Evolutionary conservation across 2,329 filamentous ascomycete species (phyloP), one percentile per base, ranked within the genome.

Genomic region (Fusarium musae): DNA sequence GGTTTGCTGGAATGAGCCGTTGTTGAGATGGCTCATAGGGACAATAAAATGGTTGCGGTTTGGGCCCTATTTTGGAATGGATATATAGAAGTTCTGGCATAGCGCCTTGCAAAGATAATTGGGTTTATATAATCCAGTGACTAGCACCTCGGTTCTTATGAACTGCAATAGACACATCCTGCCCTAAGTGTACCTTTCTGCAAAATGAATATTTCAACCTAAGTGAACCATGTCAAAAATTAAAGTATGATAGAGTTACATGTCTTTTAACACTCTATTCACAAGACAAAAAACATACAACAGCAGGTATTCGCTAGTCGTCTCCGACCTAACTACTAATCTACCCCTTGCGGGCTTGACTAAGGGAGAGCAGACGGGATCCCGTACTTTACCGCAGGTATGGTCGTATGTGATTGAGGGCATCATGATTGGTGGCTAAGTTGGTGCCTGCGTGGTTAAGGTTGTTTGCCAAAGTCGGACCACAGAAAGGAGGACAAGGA

Each of bases 301-400:
- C 59, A 61, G 59, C 37, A 40, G 59, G 57, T 49, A 59, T 59
- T 59, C 56, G 56, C 56, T 59, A 34, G 56, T 59, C 56, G 56
- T 59, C 56, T 50, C 56, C 56, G 56, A 59, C 57, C 34, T 23
- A 61, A 57, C 59, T 57, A 61, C 59, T 61, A 56, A 61, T 61
- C 59, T 12, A n/a, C 49, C 59, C 59, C 59, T 61, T 61, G 30
- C 59, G 37, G 37, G 23, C 59, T 61, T 57, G 37, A 56, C 47
- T 57, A 61, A 34, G 59, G 59, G 59, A 61, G 49, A 61, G 59
- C 49, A 17, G 59, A 61, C 59, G 59, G 59, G 59, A 57, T 61
- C 59, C 59, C 37, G 59, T 57, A 42, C 30, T 61, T 56, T 61
- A 42, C 50, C 37, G 49, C 37, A 57, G 49, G 59, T 61, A 61